Conservation (phyloP, 2,329 filamentous ascomycete species). For the Ilyonectria destructans region DNA sequence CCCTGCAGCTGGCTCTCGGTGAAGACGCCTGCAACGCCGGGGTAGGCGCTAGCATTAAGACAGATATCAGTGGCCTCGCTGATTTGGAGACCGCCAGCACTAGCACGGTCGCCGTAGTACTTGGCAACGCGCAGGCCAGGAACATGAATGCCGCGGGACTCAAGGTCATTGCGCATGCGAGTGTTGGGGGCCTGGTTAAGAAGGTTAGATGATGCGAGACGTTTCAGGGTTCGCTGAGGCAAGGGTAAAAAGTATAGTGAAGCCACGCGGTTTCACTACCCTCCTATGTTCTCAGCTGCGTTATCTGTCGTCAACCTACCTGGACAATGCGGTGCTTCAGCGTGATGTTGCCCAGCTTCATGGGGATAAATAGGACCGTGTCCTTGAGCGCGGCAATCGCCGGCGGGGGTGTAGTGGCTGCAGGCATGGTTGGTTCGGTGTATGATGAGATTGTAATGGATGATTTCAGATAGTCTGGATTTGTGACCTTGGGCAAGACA, state of each 20-base stretch:
- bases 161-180: slow-evolving; percentile 46
- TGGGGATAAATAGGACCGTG: slow-evolving; percentile 54
- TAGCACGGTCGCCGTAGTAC: slow-evolving; percentile 54
- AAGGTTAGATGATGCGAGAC: not conserved
- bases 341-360: slow-evolving; percentile 53
- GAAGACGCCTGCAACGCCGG: slow-evolving; percentile 51
- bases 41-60: slow-evolving; percentile 49
- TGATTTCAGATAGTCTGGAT: slow-evolving; percentile 7
- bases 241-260: not conserved
- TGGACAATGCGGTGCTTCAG: slow-evolving; percentile 58
- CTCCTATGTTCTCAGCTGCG: not conserved
- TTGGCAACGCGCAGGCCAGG: slow-evolving; percentile 49
- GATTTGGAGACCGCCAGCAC: slow-evolving; percentile 51
- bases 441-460: not conserved
- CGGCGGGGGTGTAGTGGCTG: slow-evolving; percentile 40
- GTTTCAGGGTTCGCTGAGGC: not conserved
- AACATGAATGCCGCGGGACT: slow-evolving; percentile 54
- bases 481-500: not conserved
- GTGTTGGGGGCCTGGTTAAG: slow-evolving; percentile 40
- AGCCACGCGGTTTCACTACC: too few species aligned
- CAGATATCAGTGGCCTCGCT: slow-evolving; percentile 54
- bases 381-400: slow-evolving; percentile 41
- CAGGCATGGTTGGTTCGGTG: slow-evolving; percentile 33
- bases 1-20: slow-evolving; percentile 50
- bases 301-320: slow-evolving; percentile 35